Base-by-base conservation (phyloP, 164 flowering plant species). In the Chimonanthus salicifolius region DNA sequence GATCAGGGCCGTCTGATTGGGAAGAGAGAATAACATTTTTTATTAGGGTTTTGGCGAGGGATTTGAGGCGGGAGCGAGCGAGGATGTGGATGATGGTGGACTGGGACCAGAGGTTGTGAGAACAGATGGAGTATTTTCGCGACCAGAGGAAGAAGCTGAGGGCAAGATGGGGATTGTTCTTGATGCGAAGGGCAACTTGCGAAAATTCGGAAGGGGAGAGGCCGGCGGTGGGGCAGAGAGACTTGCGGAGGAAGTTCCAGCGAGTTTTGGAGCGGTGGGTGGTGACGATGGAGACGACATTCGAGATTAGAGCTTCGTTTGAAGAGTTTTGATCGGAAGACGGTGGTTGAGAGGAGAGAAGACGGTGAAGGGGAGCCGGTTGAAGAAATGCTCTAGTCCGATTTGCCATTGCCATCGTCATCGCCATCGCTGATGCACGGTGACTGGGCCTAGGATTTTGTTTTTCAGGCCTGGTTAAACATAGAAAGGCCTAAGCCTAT, bases 101-200 rank as follows among this genome's bases (percentile, higher is more conserved):
- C 79, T 85, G 86, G 71, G 97, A 88, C 74, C 46, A 47, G 74
- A 88, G 86, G 70, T 85, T 72, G 83, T 87, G 97, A 15, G 50
- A 54, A 77, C 88, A 85, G 78, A 90, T 85, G 33, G 90, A 80
- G 20, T 82, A 76, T 50, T 65, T 68, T 50, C 76, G 76, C 7
- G 97, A 83, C 85, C 88, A 94, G 64, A 67, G 72, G 83, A 90
- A 94, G 91, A 92, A 92, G 72, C 85, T 83, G 71, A 87, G 84
- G 78, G 88, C 90, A 15, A 92, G 90, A 62, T 78, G 93, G 70
- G 97, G 86, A 64, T 87, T 87, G 87, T 89, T 88, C 68, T 77
- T 85, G 72, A 94, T n/a, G 62, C 70, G 80, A 76, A 92, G 83
- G 74, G 75, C 76, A 8, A 88, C 85, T 73, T 88, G 79, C 79